A percentile compares a stretch with the other conserved stretches of the same genome.
Evolutionary conservation across 1,139 yeast genomes (phyloP).

Genomic region (Blastobotrys proliferans): DNA sequence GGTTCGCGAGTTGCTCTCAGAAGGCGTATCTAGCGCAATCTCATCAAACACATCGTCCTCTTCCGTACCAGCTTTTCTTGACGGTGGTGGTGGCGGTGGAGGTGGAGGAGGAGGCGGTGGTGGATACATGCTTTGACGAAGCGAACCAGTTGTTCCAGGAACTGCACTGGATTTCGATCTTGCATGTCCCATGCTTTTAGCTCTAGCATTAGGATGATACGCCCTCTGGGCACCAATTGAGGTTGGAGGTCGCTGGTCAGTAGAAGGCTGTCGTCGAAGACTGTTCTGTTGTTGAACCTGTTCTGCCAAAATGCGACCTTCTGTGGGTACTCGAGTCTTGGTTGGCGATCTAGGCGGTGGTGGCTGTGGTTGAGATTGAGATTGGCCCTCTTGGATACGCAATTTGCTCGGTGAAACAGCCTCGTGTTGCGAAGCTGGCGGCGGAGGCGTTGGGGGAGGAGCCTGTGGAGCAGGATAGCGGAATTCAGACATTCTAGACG

Average conservation of each 20-base stretch:
- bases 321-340: conserved; percentile 6
- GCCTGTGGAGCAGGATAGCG: conserved; percentile 21
- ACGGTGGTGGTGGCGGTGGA: conserved; percentile 15
- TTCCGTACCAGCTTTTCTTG: conserved; percentile 35
- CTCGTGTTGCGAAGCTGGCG: conserved; percentile 10
- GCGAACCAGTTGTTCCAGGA: conserved; percentile 12
- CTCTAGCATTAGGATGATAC: conserved; percentile 82
- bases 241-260: not conserved
- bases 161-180: conserved; percentile 35
- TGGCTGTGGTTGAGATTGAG: conserved; percentile 8
- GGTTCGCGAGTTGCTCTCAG: conserved; percentile 12
- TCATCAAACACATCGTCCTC: conserved; percentile 63
- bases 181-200: conserved; percentile 78
- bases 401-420: conserved; percentile 2
- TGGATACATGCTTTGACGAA: conserved; percentile 11
- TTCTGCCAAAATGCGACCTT: conserved; percentile 7
- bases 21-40: conserved; percentile 46
- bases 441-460: too few species aligned
- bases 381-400: too few species aligned
- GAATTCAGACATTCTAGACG: too few species aligned
- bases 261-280: conserved; percentile 1
- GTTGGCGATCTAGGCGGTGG: conserved; percentile 11
- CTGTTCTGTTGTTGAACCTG: conserved; percentile 6
- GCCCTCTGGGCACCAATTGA: conserved; percentile 22
- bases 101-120: conserved; percentile 13